phyloP scores from a whole-genome alignment of 441 rosid genomes.

The Macaranga tanarius region DNA sequence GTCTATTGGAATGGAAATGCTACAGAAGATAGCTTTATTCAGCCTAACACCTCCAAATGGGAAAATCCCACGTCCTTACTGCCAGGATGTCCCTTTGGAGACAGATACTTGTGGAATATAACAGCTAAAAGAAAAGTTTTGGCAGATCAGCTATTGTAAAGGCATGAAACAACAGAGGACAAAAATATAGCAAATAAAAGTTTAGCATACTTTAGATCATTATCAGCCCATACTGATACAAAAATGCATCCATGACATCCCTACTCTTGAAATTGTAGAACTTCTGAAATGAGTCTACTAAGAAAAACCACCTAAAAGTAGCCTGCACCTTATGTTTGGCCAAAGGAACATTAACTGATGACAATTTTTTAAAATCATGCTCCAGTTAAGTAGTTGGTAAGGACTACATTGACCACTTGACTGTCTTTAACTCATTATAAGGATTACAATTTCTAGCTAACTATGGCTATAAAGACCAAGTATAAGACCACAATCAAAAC shows the following conservation, averaged over 20 bases:
- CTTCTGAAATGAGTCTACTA: background rate
- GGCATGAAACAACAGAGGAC: background rate
- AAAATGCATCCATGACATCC: background rate
- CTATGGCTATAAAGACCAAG: background rate
- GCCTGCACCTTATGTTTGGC: background rate
- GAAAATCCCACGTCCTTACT: background rate
- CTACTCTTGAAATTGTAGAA: background rate
- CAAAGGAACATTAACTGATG: background rate
- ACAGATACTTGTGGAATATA: background rate
- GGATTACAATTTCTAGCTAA: background rate
- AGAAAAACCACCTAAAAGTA: background rate
- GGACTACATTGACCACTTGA: background rate
- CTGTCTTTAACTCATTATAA: background rate
- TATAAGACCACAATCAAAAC: background rate
- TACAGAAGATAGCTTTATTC: background rate
- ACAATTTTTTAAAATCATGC: background rate
- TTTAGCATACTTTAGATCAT: background rate
- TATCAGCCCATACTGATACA: background rate
- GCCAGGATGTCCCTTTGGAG: background rate
- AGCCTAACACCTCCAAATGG: background rate
- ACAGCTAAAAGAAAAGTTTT: background rate
- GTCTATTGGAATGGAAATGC: background rate
- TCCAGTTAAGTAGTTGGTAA: background rate
- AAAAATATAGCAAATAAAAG: background rate
- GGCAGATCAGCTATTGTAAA: background rate